Evolutionary conservation across 1,284 basidiomycete species (phyloP).

Genomic region (Inonotus hispidus): DNA sequence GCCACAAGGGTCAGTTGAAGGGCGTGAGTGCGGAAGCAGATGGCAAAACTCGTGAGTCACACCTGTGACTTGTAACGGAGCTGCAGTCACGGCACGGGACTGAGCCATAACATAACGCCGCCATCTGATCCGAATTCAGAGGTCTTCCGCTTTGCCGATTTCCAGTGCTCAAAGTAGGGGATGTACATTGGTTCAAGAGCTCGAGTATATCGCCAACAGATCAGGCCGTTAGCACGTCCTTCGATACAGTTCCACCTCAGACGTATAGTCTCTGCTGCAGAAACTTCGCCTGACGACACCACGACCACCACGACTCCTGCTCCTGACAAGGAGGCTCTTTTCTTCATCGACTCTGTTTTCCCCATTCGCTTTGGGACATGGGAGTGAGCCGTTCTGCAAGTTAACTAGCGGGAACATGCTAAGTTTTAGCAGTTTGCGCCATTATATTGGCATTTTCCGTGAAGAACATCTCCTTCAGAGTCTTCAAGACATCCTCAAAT

Average conservation of each 20-base stretch:
- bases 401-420: neutral
- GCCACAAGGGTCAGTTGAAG: slow-evolving; percentile 9
- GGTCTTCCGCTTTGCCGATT: slow-evolving; percentile 18
- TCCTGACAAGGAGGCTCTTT: slow-evolving; percentile 31
- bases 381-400: slow-evolving; percentile 40
- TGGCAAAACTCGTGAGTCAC: neutral
- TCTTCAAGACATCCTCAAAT: slow-evolving; percentile 44
- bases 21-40: neutral
- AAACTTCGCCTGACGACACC: neutral
- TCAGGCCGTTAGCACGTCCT: neutral
- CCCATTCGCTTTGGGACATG: slow-evolving; percentile 44
- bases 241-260: neutral
- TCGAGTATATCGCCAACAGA: neutral
- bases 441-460: slow-evolving; percentile 52
- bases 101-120: neutral
- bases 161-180: slow-evolving; percentile 19
- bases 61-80: neutral
- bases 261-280: neutral
- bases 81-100: neutral
- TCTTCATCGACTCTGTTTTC: slow-evolving; percentile 56
- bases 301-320: slow-evolving; percentile 26
- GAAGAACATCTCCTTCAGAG: slow-evolving; percentile 47
- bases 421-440: slow-evolving; percentile 43
- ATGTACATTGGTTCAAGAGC: neutral
- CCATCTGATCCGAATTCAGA: neutral